Conservation (phyloP, 768 basidiomycete genomes). For the Serendipita sp. region DNA sequence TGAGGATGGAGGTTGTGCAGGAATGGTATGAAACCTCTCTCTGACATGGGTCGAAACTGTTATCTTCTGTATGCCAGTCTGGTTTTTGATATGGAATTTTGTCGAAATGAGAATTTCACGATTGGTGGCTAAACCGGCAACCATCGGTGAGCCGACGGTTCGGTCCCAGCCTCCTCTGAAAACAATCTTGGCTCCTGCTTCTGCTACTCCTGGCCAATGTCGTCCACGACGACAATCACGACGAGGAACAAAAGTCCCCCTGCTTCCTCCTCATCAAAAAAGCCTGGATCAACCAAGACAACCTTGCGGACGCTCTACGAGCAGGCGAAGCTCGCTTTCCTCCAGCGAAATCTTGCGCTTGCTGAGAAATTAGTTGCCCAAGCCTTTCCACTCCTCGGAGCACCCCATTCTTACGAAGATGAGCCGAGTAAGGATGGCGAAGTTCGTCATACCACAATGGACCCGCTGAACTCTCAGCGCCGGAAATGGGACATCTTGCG, state of each 20-base stretch:
- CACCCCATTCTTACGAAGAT: conserved; percentile 22
- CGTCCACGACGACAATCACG: background rate
- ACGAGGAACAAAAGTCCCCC: background rate
- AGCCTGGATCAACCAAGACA: background rate
- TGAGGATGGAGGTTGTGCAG: background rate
- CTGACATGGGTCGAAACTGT: too few species aligned
- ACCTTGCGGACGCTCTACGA: conserved; percentile 58
- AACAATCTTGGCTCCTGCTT: background rate
- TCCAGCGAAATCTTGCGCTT: conserved; percentile 53
- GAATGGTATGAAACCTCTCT: background rate
- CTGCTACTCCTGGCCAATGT: background rate
- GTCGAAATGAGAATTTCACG: too few species aligned
- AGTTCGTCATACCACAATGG: conserved; percentile 20
- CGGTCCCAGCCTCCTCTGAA: background rate
- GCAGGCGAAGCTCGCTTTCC: conserved; percentile 64
- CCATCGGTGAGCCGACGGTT: background rate
- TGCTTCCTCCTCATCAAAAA: background rate
- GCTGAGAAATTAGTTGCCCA: conserved; percentile 50
- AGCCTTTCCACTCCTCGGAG: conserved; percentile 44
- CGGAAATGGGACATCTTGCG: conserved; percentile 81
- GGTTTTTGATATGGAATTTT: too few species aligned
- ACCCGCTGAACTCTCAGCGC: conserved; percentile 30
- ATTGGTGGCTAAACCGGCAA: too few species aligned
- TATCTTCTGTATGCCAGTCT: too few species aligned
- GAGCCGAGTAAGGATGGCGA: too few species aligned